Conservation (phyloP, 352 stramenopile genomes). For the Elongisporangium anandrum region DNA sequence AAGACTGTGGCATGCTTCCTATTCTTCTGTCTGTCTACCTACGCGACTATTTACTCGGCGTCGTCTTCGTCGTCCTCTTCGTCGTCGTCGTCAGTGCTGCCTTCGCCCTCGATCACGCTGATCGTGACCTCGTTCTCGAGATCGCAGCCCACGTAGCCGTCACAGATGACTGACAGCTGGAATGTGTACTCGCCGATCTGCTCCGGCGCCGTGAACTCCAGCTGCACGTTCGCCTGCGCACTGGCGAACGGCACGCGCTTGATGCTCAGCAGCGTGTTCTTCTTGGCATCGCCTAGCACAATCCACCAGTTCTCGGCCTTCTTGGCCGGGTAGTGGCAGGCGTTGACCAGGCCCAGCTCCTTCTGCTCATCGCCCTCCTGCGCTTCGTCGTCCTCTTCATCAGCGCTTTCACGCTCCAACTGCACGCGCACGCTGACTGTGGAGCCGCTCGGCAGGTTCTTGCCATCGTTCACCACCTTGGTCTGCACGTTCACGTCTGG, state of each 20-base stretch:
- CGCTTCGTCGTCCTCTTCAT: conserved; percentile 87
- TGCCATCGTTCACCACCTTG: conserved; percentile 86
- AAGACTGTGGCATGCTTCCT: background rate
- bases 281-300: conserved; percentile 94
- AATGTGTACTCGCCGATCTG: conserved; percentile 93
- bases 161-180: conserved; percentile 98
- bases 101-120: conserved; percentile 45
- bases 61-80: conserved; percentile 34
- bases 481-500: conserved; percentile 97
- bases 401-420: conserved; percentile 90
- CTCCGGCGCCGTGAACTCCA: conserved; percentile 96
- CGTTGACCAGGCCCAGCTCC: conserved; percentile 64
- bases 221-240: conserved; percentile 67
- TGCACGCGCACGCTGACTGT: conserved; percentile 86
- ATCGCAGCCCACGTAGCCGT: conserved; percentile 98
- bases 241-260: conserved; percentile 94
- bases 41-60: conserved; percentile 8
- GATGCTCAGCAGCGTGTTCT: conserved; percentile 96
- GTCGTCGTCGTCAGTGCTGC: conserved; percentile 38
- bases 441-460: conserved; percentile 90
- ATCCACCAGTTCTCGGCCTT: conserved; percentile 99
- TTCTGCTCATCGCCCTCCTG: conserved; percentile 47
- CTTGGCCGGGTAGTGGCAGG: conserved; percentile 67
- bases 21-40: background rate
- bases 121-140: conserved; percentile 94